These are phyloP conservation scores for Pseudoperonospora humuli DNA, from an alignment of 352 stramenopile species.

Conservation along the genomic window DNA sequence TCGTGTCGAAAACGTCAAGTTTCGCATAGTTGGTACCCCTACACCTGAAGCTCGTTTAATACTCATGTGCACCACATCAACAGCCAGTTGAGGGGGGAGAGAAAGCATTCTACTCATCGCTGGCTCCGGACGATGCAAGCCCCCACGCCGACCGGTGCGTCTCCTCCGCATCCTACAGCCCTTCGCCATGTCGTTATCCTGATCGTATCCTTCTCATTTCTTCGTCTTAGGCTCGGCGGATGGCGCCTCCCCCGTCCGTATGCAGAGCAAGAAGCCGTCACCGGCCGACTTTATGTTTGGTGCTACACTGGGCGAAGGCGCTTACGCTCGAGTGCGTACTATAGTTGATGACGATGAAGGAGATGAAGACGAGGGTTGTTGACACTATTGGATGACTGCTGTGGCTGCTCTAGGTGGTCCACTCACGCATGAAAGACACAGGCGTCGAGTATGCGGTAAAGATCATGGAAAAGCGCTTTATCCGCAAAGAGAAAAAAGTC, in stretches of 20 bases:
- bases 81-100: constrained; percentile 19
- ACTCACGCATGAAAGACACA: constrained; percentile 86
- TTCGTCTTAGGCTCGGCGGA: constrained; percentile 24
- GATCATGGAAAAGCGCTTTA: constrained; percentile 90
- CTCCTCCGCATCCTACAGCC: no score
- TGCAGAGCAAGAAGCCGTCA: constrained; percentile 61
- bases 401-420: constrained; percentile 45
- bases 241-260: constrained; percentile 30
- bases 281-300: constrained; percentile 88
- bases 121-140: constrained; percentile 24
- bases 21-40: no score
- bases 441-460: constrained; percentile 85
- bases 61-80: constrained; percentile 21
- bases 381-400: not conserved
- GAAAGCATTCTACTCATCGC: constrained; percentile 18
- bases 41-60: not conserved
- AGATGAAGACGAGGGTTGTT: not conserved
- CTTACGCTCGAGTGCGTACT: constrained; percentile 75
- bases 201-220: not conserved
- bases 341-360: not conserved
- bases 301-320: constrained; percentile 77
- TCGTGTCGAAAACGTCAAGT: no score
- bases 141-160: constrained; percentile 30
- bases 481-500: constrained; percentile 88
- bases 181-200: no score